phyloP scores from a whole-genome alignment of 257 asterid species.

The Fraxinus americana region DNA sequence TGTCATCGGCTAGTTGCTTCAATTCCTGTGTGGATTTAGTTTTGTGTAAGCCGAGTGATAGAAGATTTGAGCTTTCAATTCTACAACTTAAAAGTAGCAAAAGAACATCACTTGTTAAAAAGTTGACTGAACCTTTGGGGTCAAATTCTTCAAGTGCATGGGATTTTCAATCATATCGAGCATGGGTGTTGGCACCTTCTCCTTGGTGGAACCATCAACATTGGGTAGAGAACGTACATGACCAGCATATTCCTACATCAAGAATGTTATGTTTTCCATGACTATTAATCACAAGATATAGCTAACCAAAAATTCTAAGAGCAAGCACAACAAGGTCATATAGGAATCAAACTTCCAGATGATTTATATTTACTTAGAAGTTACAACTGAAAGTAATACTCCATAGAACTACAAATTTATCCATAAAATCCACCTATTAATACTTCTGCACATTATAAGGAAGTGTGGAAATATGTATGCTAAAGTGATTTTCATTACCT shows the following conservation, averaged over 20 bases:
- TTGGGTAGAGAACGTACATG: constrained; percentile 41
- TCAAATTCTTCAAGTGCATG: constrained; percentile 66
- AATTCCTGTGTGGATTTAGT: constrained; percentile 62
- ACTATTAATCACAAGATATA: constrained; percentile 20
- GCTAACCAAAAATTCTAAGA: neutral
- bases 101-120: constrained; percentile 2
- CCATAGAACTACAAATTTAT: neutral
- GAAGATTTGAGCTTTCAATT: constrained; percentile 11
- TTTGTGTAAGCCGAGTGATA: constrained; percentile 25
- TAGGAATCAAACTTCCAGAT: neutral
- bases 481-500: neutral
- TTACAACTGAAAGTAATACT: neutral
- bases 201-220: constrained; percentile 37
- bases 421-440: neutral
- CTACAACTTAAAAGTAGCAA: constrained; percentile 13
- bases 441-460: neutral
- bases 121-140: constrained; percentile 55
- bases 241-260: constrained; percentile 48
- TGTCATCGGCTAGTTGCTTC: constrained; percentile 77
- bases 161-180: constrained; percentile 81
- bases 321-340: neutral
- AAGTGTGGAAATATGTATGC: neutral
- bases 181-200: constrained; percentile 61
- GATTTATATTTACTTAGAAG: neutral
- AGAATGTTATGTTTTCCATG: constrained; percentile 17